These are phyloP conservation scores for Graphilbum sp. DNA, from an alignment of 2,329 filamentous ascomycete species.

Conservation along the genomic window DNA sequence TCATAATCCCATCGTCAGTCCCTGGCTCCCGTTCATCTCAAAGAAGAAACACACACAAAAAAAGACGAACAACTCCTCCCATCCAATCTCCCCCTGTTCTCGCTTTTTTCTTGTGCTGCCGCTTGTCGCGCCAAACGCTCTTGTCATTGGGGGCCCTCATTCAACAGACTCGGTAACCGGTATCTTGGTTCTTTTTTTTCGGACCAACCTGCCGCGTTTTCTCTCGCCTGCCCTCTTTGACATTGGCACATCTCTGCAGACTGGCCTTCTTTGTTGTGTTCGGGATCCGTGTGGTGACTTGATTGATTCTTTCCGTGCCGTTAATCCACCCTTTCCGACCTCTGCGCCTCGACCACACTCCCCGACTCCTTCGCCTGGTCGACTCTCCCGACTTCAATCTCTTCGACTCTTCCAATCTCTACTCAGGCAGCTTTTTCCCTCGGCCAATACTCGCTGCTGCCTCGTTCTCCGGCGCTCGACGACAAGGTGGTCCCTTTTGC, in stretches of 20 bases:
- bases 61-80: not conserved
- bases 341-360: not conserved
- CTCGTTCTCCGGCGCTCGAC: not conserved
- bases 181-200: not conserved
- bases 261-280: constrained; percentile 2
- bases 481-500: not conserved
- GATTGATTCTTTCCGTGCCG: constrained; percentile 5
- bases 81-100: not conserved
- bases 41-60: constrained; percentile 3
- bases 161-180: not conserved
- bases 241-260: not conserved
- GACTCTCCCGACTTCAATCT: not conserved
- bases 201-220: no score
- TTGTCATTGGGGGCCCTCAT: not conserved
- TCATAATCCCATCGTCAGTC: constrained; percentile 11
- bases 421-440: not conserved
- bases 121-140: not conserved
- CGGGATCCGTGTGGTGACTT: constrained; percentile 7
- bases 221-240: not conserved
- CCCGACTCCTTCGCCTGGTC: not conserved
- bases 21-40: constrained; percentile 5
- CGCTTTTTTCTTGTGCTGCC: not conserved
- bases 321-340: not conserved
- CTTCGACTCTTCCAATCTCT: not conserved
- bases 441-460: not conserved